Evolutionary conservation across 768 basidiomycete genomes (phyloP).

Genomic region (Termitomyces titanicus): DNA sequence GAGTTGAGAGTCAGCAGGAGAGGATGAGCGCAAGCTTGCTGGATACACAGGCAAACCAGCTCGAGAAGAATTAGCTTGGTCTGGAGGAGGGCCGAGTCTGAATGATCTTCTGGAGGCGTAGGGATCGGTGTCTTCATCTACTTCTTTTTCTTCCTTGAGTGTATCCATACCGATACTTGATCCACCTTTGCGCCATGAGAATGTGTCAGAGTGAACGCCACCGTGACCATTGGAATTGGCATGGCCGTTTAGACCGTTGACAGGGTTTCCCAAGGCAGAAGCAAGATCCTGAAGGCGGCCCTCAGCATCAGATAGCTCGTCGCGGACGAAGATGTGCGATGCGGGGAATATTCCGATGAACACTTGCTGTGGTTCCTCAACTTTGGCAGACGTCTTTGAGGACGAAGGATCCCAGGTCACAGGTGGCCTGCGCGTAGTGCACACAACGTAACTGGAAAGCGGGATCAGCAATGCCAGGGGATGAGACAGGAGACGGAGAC

Average conservation of each 20-base stretch:
- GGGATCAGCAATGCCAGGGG: slow-evolving; percentile 5
- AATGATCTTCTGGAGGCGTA: slow-evolving; percentile 54
- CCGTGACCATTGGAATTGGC: slow-evolving; percentile 26
- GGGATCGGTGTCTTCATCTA: slow-evolving; percentile 49
- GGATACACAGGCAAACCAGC: slow-evolving; percentile 72
- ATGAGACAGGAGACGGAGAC: slow-evolving; percentile 22
- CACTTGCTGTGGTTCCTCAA: slow-evolving; percentile 81
- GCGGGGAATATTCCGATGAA: slow-evolving; percentile 95
- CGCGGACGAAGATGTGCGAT: slow-evolving; percentile 82
- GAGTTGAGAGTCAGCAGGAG: slow-evolving; percentile 59
- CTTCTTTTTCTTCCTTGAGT: slow-evolving; percentile 60
- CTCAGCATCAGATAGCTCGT: slow-evolving; percentile 84
- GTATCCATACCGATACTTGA: slow-evolving; percentile 50
- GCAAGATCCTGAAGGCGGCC: slow-evolving; percentile 79
- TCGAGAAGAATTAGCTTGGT: slow-evolving; percentile 70
- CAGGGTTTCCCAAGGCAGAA: slow-evolving; percentile 37
- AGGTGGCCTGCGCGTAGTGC: slow-evolving; percentile 70
- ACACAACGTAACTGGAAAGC: slow-evolving; percentile 73
- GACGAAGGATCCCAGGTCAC: slow-evolving; percentile 67
- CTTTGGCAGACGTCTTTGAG: slow-evolving; percentile 47
- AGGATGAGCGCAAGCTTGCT: slow-evolving; percentile 70
- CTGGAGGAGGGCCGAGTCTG: slow-evolving; percentile 69
- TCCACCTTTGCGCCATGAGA: slow-evolving; percentile 45
- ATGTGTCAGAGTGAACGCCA: slow-evolving; percentile 42
- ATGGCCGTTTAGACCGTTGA: slow-evolving; percentile 28